A percentile compares a stretch with the other conserved stretches of the same genome.
These are phyloP conservation scores for Amesomyces nigricolor DNA, from an alignment of 2,329 filamentous ascomycete species.

Conservation along the genomic window DNA sequence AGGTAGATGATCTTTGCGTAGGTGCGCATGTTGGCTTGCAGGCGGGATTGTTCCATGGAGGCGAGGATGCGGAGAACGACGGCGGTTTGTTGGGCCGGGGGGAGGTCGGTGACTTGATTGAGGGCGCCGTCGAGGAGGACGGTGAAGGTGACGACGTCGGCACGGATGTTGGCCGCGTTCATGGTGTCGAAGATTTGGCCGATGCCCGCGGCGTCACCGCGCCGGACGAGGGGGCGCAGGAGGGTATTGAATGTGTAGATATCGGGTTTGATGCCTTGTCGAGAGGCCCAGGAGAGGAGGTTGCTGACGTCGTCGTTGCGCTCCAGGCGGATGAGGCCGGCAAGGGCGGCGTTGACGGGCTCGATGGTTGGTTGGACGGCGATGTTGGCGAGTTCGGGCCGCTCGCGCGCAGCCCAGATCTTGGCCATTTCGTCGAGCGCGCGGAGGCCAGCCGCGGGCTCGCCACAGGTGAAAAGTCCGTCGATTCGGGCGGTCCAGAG, in stretches of 20 bases:
- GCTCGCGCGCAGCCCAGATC: constrained; percentile 47
- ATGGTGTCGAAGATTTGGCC: constrained; percentile 53
- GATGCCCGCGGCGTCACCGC: constrained; percentile 43
- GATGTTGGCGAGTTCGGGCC: constrained; percentile 26
- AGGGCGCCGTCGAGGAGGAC: constrained; percentile 61
- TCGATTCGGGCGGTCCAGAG: constrained; percentile 69
- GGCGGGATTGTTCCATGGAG: constrained; percentile 51
- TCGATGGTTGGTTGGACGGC: constrained; percentile 56
- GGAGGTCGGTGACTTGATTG: constrained; percentile 35
- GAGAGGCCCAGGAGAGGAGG: constrained; percentile 55
- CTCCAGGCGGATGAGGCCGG: constrained; percentile 50
- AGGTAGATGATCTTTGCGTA: constrained; percentile 67
- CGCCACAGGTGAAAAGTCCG: constrained; percentile 54
- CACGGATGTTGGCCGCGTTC: constrained; percentile 47
- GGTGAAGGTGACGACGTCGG: constrained; percentile 66
- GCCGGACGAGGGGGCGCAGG: constrained; percentile 53
- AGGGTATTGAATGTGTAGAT: constrained; percentile 63
- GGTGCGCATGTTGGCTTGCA: constrained; percentile 55
- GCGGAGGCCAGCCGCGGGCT: constrained; percentile 50
- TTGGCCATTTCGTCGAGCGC: constrained; percentile 62
- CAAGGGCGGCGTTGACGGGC: constrained; percentile 64
- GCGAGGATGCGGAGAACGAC: constrained; percentile 51
- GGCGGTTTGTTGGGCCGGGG: constrained; percentile 44
- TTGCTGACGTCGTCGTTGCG: constrained; percentile 45
- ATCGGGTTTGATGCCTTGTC: constrained; percentile 50